phyloP scores from a whole-genome alignment of 805 yeast genomes.

The Dipodascus albidus region DNA sequence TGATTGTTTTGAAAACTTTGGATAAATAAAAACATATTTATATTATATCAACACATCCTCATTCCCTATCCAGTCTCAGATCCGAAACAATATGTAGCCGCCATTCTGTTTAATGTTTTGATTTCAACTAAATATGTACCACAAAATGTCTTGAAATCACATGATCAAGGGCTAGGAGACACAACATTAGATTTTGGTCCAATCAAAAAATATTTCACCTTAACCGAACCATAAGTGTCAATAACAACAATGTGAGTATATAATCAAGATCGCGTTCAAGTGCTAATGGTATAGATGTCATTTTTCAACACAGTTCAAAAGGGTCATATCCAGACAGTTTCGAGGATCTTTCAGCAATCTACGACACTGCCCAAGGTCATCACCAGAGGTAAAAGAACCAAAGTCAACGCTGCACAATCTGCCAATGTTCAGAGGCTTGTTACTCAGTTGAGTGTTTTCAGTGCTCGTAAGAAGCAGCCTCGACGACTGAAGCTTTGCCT shows the following conservation, averaged over 20 bases:
- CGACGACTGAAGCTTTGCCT: conserved; percentile 57
- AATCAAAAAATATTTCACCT: too few relatives aligned
- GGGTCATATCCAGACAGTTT: not conserved
- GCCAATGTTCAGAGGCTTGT: conserved; percentile 39
- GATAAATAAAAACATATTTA: not conserved
- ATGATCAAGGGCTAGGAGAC: too few relatives aligned
- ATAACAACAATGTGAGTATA: too few relatives aligned
- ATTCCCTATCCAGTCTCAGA: not conserved
- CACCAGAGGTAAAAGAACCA: conserved; percentile 38
- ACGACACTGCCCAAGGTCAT: not conserved
- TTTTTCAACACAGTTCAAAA: too few relatives aligned
- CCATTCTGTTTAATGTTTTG: not conserved
- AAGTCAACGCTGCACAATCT: conserved; percentile 25
- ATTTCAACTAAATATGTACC: too few relatives aligned
- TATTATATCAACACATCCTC: too few relatives aligned
- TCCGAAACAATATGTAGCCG: not conserved
- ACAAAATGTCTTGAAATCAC: not conserved
- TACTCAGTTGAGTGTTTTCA: conserved; percentile 63
- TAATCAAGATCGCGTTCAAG: too few relatives aligned
- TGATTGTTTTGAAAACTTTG: not conserved
- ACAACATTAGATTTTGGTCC: too few relatives aligned
- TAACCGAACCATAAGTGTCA: too few relatives aligned
- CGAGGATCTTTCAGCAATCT: not conserved
- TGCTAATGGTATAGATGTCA: too few relatives aligned
- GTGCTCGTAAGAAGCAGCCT: conserved; percentile 86